These are phyloP conservation scores for Niveomyces coronatus DNA, from an alignment of 2,329 filamentous ascomycete genomes.

Conservation along the genomic window DNA sequence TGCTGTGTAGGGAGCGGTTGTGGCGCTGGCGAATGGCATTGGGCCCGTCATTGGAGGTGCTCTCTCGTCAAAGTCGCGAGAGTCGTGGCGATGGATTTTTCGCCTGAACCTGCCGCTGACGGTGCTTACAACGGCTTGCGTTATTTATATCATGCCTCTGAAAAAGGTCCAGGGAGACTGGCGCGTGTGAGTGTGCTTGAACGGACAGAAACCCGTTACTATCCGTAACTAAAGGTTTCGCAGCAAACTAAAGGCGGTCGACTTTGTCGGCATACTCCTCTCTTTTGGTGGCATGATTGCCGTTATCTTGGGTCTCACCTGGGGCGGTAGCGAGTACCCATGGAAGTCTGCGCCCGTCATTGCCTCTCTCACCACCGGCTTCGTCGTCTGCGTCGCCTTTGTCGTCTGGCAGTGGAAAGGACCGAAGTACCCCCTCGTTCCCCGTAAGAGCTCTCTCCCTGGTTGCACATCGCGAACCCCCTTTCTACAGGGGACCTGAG, in stretches of 20 bases:
- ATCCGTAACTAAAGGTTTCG: not conserved
- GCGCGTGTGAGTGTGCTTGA: conserved; percentile 24
- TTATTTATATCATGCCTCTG: conserved; percentile 46
- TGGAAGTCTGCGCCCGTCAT: conserved; percentile 48
- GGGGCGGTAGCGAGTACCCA: conserved; percentile 48
- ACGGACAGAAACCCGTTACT: not conserved
- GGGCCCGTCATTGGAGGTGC: conserved; percentile 44
- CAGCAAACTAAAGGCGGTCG: conserved; percentile 39
- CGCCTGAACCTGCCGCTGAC: conserved; percentile 44
- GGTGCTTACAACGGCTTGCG: conserved; percentile 32
- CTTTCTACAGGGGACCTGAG: no score
- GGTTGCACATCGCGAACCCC: not conserved
- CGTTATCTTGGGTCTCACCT: conserved; percentile 41
- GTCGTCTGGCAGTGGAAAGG: conserved; percentile 43
- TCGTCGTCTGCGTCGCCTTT: conserved; percentile 34
- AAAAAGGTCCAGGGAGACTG: conserved; percentile 43
- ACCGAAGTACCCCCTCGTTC: conserved; percentile 36
- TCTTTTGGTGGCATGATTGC: conserved; percentile 35
- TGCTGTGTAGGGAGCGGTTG: conserved; percentile 31
- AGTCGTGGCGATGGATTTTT: conserved; percentile 45
- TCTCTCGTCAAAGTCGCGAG: conserved; percentile 31
- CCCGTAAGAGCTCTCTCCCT: conserved; percentile 21
- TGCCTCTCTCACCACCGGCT: conserved; percentile 41
- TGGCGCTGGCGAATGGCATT: conserved; percentile 43
- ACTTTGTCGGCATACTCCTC: conserved; percentile 37